Conservation (phyloP, 75 land plant species). For the Adiantum capillusveneris region DNA sequence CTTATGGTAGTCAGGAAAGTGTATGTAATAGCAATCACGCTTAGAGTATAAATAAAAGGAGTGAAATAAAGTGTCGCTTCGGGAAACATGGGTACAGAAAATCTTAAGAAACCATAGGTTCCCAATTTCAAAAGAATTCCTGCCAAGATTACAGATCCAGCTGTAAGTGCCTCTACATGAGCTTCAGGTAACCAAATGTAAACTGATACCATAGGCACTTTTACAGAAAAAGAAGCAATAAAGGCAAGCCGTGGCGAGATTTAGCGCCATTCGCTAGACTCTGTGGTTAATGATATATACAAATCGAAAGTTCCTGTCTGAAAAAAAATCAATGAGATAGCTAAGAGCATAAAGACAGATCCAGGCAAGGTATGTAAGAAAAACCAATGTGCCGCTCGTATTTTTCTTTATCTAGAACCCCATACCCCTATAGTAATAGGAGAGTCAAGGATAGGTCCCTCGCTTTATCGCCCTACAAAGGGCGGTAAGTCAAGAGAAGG, state of each 20-base stretch:
- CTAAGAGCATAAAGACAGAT: constrained; percentile 7
- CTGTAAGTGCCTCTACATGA: constrained; percentile 28
- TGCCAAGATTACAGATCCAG: constrained; percentile 26
- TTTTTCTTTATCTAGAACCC: constrained; percentile 11
- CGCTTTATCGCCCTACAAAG: too few species aligned
- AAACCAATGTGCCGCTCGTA: constrained; percentile 4
- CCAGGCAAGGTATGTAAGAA: neutral
- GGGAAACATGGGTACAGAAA: constrained; percentile 19
- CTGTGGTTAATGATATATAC: constrained; percentile 6
- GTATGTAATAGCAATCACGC: constrained; percentile 26
- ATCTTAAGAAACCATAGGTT: constrained; percentile 27
- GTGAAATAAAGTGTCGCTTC: constrained; percentile 25
- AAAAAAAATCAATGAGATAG: constrained; percentile 2
- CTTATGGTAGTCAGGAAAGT: constrained; percentile 18
- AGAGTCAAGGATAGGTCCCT: too few species aligned
- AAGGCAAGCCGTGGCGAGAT: constrained; percentile 3
- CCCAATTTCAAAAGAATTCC: constrained; percentile 17
- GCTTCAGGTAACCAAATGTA: constrained; percentile 21
- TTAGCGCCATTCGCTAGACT: constrained; percentile 4
- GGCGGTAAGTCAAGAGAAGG: neutral
- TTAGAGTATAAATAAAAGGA: constrained; percentile 28
- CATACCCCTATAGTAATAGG: constrained; percentile 7
- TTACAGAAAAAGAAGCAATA: constrained; percentile 8
- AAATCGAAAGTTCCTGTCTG: constrained; percentile 2
- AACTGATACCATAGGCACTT: constrained; percentile 26